Evolutionary conservation across 345 rosid genomes (phyloP), one percentile per base, ranked within the genome.

Genomic region (Lenwebbia sp.): DNA sequence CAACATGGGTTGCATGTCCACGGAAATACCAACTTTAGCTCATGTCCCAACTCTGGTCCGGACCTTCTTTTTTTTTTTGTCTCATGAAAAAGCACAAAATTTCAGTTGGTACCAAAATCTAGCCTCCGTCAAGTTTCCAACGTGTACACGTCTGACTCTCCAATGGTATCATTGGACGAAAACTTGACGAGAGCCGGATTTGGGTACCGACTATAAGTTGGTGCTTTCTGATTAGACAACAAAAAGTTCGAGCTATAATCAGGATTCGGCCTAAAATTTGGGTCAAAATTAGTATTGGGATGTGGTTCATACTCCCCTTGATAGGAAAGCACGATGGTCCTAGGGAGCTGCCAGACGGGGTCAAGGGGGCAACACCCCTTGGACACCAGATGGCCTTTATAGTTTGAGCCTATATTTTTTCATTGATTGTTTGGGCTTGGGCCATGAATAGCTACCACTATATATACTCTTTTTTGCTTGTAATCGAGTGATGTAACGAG

Each of bases 161-260:
- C 28, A 6, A n/a, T 2, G 37, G 19, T 8, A 30, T 30, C 76
- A 65, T 30, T 37, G 57, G 25, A 21, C 25, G 3, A 65, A 60
- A 65, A 15, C 6, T 65, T 17, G 76, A 9, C 3, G 0, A 17
- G 7, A 28, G 76, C 6, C 0, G 0, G 10, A 30, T 28, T 3
- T 28, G 23, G 41, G 41, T 30, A 15, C 5, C 11, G 14, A 65
- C 6, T 17, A 30, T 30, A 33, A 17, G 23, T 65, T 33, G 33
- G 44, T 17, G 44, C 44, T 33, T 30, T 33, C 33, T 17, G 2
- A 30, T 15, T 14, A 17, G 76, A 17, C 9, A 8, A 7, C 23
- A 65, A 65, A 17, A 33, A 33, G 23, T 9, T 30, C 2, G 13
- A 5, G 76, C 5, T 33, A 17, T 8, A 8, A 17, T 21, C 28